Percentiles rank a stretch among this genome's conserved stretches.
phyloP scores from a whole-genome alignment of 495 filamentous ascomycete species.

The Penicilliopsis zonata region DNA sequence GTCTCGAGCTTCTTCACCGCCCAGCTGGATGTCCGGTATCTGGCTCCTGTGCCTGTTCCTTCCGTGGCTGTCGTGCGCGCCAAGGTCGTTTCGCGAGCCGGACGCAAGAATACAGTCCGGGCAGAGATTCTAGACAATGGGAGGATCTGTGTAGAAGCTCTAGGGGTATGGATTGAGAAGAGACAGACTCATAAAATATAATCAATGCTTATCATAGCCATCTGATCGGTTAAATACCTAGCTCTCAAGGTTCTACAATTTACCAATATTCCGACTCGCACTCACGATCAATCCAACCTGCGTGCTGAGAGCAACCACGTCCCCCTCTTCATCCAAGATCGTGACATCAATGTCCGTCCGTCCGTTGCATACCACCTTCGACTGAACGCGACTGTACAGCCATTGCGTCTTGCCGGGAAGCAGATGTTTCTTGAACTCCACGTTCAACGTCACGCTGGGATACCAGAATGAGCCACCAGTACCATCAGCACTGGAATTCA shows the following conservation, averaged over 20 bases:
- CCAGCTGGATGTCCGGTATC: conserved; percentile 31
- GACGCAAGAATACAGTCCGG: conserved; percentile 29
- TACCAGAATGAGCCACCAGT: too few species aligned
- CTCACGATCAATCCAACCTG: conserved; percentile 52
- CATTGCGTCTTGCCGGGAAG: conserved; percentile 49
- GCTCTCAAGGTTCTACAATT: too few species aligned
- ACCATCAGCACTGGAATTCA: too few species aligned
- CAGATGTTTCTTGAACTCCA: conserved; percentile 55
- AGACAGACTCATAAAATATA: too few species aligned
- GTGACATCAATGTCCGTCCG: conserved; percentile 54
- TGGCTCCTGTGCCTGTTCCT: conserved; percentile 19
- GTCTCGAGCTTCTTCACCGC: conserved; percentile 26
- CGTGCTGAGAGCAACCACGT: conserved; percentile 48
- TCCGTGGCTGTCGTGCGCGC: conserved; percentile 19
- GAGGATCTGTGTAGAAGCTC: too few species aligned
- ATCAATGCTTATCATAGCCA: too few species aligned
- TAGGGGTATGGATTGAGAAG: too few species aligned
- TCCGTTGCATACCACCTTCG: conserved; percentile 48
- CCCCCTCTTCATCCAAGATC: conserved; percentile 42
- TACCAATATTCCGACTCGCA: conserved; percentile 39
- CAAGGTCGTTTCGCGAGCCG: conserved; percentile 21
- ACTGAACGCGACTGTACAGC: conserved; percentile 46
- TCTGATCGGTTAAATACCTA: too few species aligned
- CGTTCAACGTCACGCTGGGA: conserved; percentile 58
- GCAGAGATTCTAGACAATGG: too few species aligned